Evolutionary conservation across 2,329 filamentous ascomycete species (phyloP), one percentile per base, ranked within the genome.

Genomic region (Aureobasidium sp.): DNA sequence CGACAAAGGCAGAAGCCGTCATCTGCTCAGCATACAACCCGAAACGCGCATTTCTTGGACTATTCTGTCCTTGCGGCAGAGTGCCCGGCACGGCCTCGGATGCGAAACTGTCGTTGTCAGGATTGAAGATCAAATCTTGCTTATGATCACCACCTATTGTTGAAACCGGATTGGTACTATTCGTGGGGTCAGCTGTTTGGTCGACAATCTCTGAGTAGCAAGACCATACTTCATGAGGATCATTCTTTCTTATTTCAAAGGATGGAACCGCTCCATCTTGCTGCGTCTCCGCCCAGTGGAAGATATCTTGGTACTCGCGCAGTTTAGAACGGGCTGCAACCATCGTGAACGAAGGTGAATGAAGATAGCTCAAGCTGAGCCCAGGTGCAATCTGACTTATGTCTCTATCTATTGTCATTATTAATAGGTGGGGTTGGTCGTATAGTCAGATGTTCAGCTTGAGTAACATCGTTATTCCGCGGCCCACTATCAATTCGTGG

Each of bases 1-100:
- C 76, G 51, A 72, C 72, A 64, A 79, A 79, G 16, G 75, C 73
- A 13, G 72, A 74, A 45, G 74, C 75, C 13, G 76, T 79, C 65
- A 79, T 76, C 29, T 74, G 73, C 64, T 79, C 76, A 1, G 76
- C 75, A 61, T 78, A 78, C 4, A 79, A 68, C 5, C 76, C 76
- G 62, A 77, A 78, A 25, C 75, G 69, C 8, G 72, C 69, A 62
- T 73, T 72, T 41, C 77, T 73, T 3, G 76, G 76, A 47, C 68
- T 76, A 63, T 76, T 77, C 63, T 76, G 74, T 6, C 71, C 75
- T 34, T 72, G 70, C n/a, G 75, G 75, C 6, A 77, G 64, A 10
- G 75, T 76, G 0, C 75, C 75, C 2, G 75, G 75, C 34, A 77
- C 75, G 1, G 75, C 71, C 64, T 77, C 75, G 13, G 71, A 74